Evolutionary conservation across 2,329 filamentous ascomycete species (phyloP).

Genomic region (Stachybotrys chartarum): DNA sequence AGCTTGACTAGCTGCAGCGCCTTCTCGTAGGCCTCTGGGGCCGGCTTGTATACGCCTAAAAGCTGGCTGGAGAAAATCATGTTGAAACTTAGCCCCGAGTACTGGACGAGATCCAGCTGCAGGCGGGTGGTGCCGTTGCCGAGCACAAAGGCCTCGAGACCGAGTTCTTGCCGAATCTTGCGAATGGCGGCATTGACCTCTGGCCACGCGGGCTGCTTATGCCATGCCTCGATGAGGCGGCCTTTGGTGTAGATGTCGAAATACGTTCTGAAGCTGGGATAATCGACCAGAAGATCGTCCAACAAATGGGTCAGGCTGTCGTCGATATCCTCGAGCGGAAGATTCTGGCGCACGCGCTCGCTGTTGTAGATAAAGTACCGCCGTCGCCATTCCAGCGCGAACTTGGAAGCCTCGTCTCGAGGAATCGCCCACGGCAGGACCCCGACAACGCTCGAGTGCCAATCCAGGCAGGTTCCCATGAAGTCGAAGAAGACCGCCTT

Average conservation of each 20-base stretch:
- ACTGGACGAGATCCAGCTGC: conserved; percentile 43
- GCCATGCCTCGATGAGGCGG: conserved; percentile 34
- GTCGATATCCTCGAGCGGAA: conserved; percentile 42
- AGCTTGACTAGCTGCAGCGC: conserved; percentile 35
- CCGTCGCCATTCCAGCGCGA: conserved; percentile 44
- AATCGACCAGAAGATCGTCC: conserved; percentile 19
- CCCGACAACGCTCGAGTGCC: conserved; percentile 34
- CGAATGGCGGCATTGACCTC: conserved; percentile 37
- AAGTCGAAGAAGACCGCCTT: conserved; percentile 49
- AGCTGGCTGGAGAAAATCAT: conserved; percentile 46
- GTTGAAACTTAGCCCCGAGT: conserved; percentile 39
- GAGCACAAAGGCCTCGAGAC: conserved; percentile 38
- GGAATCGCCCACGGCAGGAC: conserved; percentile 26
- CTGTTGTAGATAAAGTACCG: conserved; percentile 40
- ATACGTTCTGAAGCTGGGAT: not conserved
- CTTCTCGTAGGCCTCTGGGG: conserved; percentile 35
- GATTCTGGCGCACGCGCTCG: conserved; percentile 23
- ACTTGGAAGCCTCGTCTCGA: conserved; percentile 20
- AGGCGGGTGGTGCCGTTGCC: conserved; percentile 49
- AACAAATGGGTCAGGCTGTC: conserved; percentile 36
- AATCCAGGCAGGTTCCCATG: conserved; percentile 52
- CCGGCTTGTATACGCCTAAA: conserved; percentile 41
- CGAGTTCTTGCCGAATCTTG: conserved; percentile 24
- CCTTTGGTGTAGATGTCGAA: conserved; percentile 8
- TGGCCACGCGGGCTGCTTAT: conserved; percentile 41